Base-by-base conservation (phyloP, 805 yeast species). In the Wickerhamomyces rabaulensis region DNA sequence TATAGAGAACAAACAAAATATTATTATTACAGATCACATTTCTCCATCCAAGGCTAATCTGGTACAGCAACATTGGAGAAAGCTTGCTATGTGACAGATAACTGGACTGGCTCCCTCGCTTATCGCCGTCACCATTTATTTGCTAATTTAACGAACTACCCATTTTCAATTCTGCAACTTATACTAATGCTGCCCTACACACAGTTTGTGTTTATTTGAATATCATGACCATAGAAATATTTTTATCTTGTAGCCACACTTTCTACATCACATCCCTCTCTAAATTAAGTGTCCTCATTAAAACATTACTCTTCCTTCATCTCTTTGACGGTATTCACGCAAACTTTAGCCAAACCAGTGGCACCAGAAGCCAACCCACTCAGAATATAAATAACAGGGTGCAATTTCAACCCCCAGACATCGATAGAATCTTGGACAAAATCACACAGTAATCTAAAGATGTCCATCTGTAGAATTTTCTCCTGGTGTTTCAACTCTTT, bases 401-500 rank as follows among this genome's bases (percentile, higher is more conserved):
- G 42, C 2, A 54, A 40, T 41, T 69, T 69, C 44, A 73, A 43
- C 20, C 68, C 57, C 50, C 76, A 75, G 12, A 77, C 69, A 47
- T 68, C 74, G 3, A 75, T 67, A 1, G 77, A 57, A 56, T 75
- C 79, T 46, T 74, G 78, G 10, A 66, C 55, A 37, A 75, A 67
- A 58, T 78, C 84, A 45, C 74, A 76, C 1, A 63, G 20, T 12
- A 75, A 56, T 52, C 75, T 70, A 2, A 64, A 50, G 1, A 77
- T 39, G 51, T 77, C 80, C 15, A 76, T 50, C 26, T 67, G 51
- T 2, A 71, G 60, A 15, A 69, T 50, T 13, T 49, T 52, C 44
- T 69, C 71, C 45, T 73, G 68, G 27, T 64, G 60, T 39, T 67
- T 60, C 37, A 73, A 45, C 16, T 58, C 56, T 23, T 60, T 52